Percentiles rank a stretch among this genome's conserved stretches.
Conservation (phyloP, 345 rosid genomes). For the Isatis tinctoria region DNA sequence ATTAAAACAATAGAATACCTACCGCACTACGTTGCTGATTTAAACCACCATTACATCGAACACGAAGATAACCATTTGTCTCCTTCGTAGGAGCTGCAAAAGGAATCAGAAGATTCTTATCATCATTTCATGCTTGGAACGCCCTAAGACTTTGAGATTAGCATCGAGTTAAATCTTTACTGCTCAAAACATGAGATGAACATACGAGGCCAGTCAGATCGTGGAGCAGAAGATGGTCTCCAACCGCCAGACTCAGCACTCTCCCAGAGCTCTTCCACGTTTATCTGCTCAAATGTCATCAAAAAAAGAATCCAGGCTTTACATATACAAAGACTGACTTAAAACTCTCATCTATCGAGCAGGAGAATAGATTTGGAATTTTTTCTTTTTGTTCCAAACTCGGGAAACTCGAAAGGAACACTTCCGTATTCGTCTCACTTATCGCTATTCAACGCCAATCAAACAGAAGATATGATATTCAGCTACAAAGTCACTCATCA, state of each 20-base stretch:
- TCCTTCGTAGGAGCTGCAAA: slow-evolving; percentile 82
- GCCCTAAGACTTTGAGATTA: slow-evolving; percentile 25
- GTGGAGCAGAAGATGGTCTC: slow-evolving; percentile 97
- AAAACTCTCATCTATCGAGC: no score
- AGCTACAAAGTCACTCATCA: slow-evolving; percentile 5
- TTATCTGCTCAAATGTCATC: slow-evolving; percentile 43
- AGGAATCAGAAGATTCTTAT: neutral
- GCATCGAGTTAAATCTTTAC: slow-evolving; percentile 29
- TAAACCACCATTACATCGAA: slow-evolving; percentile 96
- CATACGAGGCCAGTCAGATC: slow-evolving; percentile 90
- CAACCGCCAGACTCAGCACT: slow-evolving; percentile 82
- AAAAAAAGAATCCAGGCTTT: neutral
- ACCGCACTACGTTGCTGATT: slow-evolving; percentile 99
- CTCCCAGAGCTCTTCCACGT: slow-evolving; percentile 83
- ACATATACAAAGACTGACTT: no score
- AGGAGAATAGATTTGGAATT: no score
- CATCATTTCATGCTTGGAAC: slow-evolving; percentile 1
- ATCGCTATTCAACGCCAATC: slow-evolving; percentile 3
- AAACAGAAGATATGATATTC: slow-evolving; percentile 22
- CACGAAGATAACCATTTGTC: slow-evolving; percentile 89
- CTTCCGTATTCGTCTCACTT: no score
- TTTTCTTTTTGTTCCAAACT: no score
- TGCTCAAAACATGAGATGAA: slow-evolving; percentile 21
- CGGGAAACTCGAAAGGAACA: no score
- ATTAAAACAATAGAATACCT: neutral